Evolutionary conservation across 1,139 yeast species (phyloP).

Genomic region (Suhomyces chickasaworum): DNA sequence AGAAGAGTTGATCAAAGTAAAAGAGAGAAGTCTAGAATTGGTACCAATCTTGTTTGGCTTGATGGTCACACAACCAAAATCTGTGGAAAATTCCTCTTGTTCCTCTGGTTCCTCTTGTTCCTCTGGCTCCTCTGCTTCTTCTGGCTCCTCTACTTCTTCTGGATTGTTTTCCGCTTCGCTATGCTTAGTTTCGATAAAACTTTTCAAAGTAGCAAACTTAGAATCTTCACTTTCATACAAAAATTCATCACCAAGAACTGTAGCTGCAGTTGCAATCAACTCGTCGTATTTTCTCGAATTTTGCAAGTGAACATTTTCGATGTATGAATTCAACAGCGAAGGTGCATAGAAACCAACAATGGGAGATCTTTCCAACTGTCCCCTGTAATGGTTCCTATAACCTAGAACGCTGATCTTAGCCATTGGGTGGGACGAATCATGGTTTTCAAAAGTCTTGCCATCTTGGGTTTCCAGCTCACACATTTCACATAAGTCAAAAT

Average conservation of each 20-base stretch:
- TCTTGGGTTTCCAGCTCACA: slow-evolving; percentile 41
- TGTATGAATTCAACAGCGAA: slow-evolving; percentile 24
- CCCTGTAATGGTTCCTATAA: neutral
- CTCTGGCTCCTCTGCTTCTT: too few relatives aligned
- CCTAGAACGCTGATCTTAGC: slow-evolving; percentile 30
- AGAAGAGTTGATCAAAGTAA: slow-evolving; percentile 33
- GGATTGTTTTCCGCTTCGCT: neutral
- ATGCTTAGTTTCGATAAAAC: slow-evolving; percentile 11
- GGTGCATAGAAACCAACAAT: slow-evolving; percentile 23
- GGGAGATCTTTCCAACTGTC: neutral
- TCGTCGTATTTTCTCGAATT: slow-evolving; percentile 32
- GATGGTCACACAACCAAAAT: slow-evolving; percentile 6
- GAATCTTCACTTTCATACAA: slow-evolving; percentile 6
- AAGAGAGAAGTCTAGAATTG: slow-evolving; percentile 28
- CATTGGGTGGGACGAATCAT: slow-evolving; percentile 38
- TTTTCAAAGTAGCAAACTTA: slow-evolving; percentile 12
- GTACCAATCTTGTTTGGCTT: slow-evolving; percentile 12
- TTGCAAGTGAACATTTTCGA: slow-evolving; percentile 13
- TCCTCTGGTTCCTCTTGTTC: too few relatives aligned
- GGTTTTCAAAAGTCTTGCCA: slow-evolving; percentile 19
- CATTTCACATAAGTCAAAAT: slow-evolving; percentile 57
- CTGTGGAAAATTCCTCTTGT: too few relatives aligned
- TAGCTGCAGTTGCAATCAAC: slow-evolving; percentile 11
- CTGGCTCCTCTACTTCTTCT: too few relatives aligned
- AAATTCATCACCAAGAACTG: slow-evolving; percentile 2